Base-by-base conservation (phyloP, 1,139 yeast species). In the Suhomyces panamericanus region DNA sequence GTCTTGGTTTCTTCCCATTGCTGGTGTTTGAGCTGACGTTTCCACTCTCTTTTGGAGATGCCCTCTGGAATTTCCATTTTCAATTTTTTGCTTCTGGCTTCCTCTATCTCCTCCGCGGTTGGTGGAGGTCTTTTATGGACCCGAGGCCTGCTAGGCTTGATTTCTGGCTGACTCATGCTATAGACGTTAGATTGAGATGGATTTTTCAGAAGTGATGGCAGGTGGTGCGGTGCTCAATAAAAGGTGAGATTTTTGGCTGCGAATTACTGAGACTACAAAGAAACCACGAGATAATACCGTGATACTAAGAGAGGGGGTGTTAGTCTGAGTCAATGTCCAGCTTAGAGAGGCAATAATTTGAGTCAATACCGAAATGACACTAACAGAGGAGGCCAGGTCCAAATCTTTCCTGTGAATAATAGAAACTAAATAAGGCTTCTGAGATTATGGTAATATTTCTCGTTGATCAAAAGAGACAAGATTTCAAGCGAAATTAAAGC, bases 11-110 rank as follows among this genome's bases (percentile, higher is more conserved):
- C 87, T 44, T 82, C 90, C 75, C 86, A 81, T 56, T 73, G 70
- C 54, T 79, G 69, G 48, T 73, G 75, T 54, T 79, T 83, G 55
- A 84, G 77, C 48, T 77, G 73, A 55, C 81, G 81, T 62, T 91
- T 91, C 85, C 89, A 91, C 50, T 86, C 91, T 15, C 79, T 78
- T 58, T 87, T 87, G 32, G 95, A 81, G 87, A 89, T 83, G 9
- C 96, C 96, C 49, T 82, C 90, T 1, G 96, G 96, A 11, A 81
- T 70, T 24, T 56, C 58, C 33, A 60, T 49, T 44, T 62, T 60
- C 37, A 38, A 37, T 35, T 47, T 47, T 31, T 52, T 51, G 13
- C 46, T 43, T 13, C 55, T 50, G 17, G 48, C 49, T 30, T 48
- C 57, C 36, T 53, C 55, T 35, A 53, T 54, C 38, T 48, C 56